phyloP scores from a whole-genome alignment of 148 eudicot species.

The Oxyria digyna region DNA sequence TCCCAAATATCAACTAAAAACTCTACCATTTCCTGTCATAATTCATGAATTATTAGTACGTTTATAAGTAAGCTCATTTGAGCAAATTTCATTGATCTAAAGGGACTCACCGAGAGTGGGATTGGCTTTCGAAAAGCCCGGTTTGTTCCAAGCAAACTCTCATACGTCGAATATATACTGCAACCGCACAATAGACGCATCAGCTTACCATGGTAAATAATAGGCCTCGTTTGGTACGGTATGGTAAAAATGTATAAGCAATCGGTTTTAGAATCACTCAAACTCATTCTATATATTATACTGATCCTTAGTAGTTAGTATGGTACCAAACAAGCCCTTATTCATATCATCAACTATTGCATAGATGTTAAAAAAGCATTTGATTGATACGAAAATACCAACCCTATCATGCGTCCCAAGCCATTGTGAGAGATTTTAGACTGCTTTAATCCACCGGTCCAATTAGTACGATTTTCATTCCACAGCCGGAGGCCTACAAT shows the following conservation, averaged over 20 bases:
- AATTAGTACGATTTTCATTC: slow-evolving; percentile 63
- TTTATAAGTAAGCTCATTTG: neutral
- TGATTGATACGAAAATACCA: neutral
- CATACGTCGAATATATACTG: slow-evolving; percentile 52
- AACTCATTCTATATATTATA: too few relatives aligned
- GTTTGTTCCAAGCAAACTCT: slow-evolving; percentile 48
- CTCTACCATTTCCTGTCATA: slow-evolving; percentile 71
- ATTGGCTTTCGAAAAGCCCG: slow-evolving; percentile 38
- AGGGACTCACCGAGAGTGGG: slow-evolving; percentile 51
- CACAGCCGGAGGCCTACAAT: slow-evolving; percentile 52
- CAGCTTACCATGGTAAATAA: neutral
- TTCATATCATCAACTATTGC: too few relatives aligned
- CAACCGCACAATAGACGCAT: neutral
- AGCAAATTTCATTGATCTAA: neutral
- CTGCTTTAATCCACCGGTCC: slow-evolving; percentile 38
- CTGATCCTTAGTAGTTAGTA: too few relatives aligned
- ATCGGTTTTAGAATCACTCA: too few relatives aligned
- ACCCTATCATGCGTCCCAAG: slow-evolving; percentile 50
- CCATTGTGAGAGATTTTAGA: slow-evolving; percentile 19
- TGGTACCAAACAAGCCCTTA: too few relatives aligned
- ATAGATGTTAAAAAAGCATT: neutral
- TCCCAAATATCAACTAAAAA: slow-evolving; percentile 70
- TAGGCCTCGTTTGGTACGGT: too few relatives aligned
- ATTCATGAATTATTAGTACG: neutral
- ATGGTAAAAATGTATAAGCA: too few relatives aligned